Evolutionary conservation across 352 stramenopile species (phyloP).

Genomic region (Pythium aristosporum): DNA sequence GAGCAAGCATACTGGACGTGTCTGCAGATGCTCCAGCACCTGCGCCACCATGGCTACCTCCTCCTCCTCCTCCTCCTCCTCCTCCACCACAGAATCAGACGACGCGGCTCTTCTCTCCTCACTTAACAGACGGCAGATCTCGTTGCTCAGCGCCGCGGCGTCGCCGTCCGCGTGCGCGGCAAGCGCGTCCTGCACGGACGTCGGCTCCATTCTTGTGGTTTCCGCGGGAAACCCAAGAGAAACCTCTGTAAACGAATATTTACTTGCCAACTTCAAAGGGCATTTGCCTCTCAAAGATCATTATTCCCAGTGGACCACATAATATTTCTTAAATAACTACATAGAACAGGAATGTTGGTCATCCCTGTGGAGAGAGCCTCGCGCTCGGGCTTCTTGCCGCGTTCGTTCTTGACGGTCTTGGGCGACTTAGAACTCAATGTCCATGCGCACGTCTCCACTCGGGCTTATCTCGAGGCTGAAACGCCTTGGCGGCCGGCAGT

Average conservation of each 20-base stretch:
- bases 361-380: too few species aligned
- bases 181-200: slow-evolving; percentile 3
- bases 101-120: background rate
- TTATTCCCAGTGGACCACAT: slow-evolving; percentile 13
- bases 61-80: background rate
- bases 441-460: too few species aligned
- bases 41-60: background rate
- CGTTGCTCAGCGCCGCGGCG: background rate
- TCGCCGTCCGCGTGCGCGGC: slow-evolving; percentile 16
- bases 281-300: background rate
- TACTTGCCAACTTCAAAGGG: background rate
- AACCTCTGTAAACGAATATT: slow-evolving; percentile 5
- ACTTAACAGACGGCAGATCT: slow-evolving; percentile 2
- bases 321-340: slow-evolving; percentile 2
- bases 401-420: too few species aligned
- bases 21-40: slow-evolving; percentile 16
- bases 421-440: too few species aligned
- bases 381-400: too few species aligned
- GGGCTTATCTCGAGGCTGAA: too few species aligned
- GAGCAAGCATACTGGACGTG: background rate
- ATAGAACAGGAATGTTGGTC: background rate
- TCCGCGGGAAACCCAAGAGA: slow-evolving; percentile 9
- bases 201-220: slow-evolving; percentile 2
- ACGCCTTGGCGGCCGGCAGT: too few species aligned
- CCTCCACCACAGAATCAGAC: background rate